Conservation (phyloP, 2,329 filamentous ascomycete species). For the Erysiphe pulchra region DNA sequence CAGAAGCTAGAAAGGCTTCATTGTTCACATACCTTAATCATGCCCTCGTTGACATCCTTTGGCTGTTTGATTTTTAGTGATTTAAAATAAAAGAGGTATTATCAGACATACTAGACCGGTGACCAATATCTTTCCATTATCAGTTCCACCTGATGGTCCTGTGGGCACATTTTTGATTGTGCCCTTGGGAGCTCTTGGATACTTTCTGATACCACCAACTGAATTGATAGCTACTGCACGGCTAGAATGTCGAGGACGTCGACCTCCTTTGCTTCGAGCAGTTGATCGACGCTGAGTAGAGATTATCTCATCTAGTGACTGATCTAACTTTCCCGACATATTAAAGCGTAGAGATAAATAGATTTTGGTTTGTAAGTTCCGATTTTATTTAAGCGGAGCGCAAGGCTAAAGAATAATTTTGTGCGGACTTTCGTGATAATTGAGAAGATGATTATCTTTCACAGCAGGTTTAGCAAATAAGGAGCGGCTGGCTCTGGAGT, state of each 20-base stretch:
- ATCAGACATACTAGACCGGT: conserved; percentile 67
- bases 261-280: conserved; percentile 11
- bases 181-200: conserved; percentile 32
- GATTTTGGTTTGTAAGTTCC: background rate
- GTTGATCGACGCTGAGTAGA: conserved; percentile 30
- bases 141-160: conserved; percentile 32
- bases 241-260: conserved; percentile 21
- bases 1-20: conserved; percentile 41
- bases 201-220: conserved; percentile 67
- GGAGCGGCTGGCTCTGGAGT: background rate
- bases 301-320: conserved; percentile 94
- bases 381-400: background rate
- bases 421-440: background rate
- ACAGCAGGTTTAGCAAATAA: background rate
- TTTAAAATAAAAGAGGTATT: background rate
- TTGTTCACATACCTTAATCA: conserved; percentile 99
- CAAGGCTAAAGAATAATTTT: background rate
- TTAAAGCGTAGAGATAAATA: background rate
- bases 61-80: conserved; percentile 29
- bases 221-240: conserved; percentile 32
- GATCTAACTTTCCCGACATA: conserved; percentile 45
- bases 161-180: conserved; percentile 35
- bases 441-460: background rate
- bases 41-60: conserved; percentile 80
- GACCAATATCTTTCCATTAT: conserved; percentile 91